These are phyloP conservation scores for Ophiosphaerella herpotricha DNA, from an alignment of 2,329 filamentous ascomycete species.

Conservation along the genomic window DNA sequence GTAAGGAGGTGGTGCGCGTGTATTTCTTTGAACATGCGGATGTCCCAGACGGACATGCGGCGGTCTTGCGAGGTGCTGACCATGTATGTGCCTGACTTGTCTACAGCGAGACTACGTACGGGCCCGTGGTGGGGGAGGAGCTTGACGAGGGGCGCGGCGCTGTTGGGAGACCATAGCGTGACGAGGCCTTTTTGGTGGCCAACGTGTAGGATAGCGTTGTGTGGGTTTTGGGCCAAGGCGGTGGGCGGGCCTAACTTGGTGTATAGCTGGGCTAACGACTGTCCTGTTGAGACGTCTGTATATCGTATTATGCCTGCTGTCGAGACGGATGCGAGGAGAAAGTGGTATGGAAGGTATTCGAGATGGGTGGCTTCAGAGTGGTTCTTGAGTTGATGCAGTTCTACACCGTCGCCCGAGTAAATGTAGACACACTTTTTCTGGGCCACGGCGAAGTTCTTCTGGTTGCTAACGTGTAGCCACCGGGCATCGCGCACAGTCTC, in stretches of 20 bases:
- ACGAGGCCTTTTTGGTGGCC: constrained; percentile 96
- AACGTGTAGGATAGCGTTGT: constrained; percentile 88
- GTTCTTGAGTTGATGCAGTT: constrained; percentile 88
- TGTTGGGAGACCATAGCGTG: constrained; percentile 94
- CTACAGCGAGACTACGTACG: constrained; percentile 81
- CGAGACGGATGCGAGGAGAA: constrained; percentile 85
- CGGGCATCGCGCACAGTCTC: constrained; percentile 89
- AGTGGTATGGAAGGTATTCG: constrained; percentile 96
- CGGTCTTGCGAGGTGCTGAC: constrained; percentile 87
- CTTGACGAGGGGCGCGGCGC: constrained; percentile 83
- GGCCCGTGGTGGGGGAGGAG: constrained; percentile 88
- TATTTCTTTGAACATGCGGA: constrained; percentile 91
- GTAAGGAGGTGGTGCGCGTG: constrained; percentile 84
- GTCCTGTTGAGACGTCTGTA: constrained; percentile 91
- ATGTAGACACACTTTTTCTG: constrained; percentile 98
- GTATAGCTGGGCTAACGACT: constrained; percentile 81
- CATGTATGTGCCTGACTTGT: constrained; percentile 94
- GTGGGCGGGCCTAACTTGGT: constrained; percentile 85
- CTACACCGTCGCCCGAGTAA: constrained; percentile 88
- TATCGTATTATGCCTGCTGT: constrained; percentile 83
- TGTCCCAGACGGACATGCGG: constrained; percentile 94
- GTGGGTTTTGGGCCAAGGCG: constrained; percentile 83
- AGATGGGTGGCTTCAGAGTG: constrained; percentile 91
- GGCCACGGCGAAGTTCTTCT: constrained; percentile 90
- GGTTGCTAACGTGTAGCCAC: constrained; percentile 81